Percentiles rank a stretch among this genome's conserved stretches.
phyloP scores from a whole-genome alignment of 352 stramenopile species.

The Phytophthora pinifolia region DNA sequence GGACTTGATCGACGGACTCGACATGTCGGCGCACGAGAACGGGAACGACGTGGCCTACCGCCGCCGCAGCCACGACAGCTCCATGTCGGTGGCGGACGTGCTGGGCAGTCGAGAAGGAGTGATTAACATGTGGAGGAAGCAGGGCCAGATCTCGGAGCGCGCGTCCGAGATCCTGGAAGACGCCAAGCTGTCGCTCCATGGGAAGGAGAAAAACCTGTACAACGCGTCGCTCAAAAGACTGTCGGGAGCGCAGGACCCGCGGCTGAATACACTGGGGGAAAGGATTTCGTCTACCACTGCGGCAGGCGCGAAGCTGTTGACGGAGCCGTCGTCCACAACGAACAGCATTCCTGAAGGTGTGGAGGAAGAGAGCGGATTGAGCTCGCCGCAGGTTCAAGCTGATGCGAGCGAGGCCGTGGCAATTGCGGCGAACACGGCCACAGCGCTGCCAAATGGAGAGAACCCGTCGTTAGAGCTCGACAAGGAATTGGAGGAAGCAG shows the following conservation, averaged over 20 bases:
- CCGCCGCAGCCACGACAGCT: constrained; percentile 32
- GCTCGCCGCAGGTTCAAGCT: constrained; percentile 9
- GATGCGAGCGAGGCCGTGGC: constrained; percentile 1
- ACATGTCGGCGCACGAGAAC: constrained; percentile 31
- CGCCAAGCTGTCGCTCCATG: constrained; percentile 72
- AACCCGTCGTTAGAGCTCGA: constrained; percentile 27
- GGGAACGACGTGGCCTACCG: constrained; percentile 28
- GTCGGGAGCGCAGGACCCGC: constrained; percentile 66
- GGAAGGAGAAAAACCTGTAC: constrained; percentile 85
- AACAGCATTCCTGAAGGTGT: constrained; percentile 30
- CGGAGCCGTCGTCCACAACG: constrained; percentile 31
- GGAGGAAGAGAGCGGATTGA: constrained; percentile 13
- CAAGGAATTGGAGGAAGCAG: constrained; percentile 18
- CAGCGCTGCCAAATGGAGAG: constrained; percentile 20
- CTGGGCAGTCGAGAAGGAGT: constrained; percentile 55
- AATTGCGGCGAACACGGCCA: background rate
- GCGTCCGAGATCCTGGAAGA: constrained; percentile 85
- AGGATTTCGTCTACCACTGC: constrained; percentile 40
- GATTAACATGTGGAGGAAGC: constrained; percentile 82
- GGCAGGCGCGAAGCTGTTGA: constrained; percentile 12
- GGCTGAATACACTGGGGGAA: constrained; percentile 67
- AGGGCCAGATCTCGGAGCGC: constrained; percentile 79
- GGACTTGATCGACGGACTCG: constrained; percentile 50
- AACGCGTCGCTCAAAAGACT: constrained; percentile 53
- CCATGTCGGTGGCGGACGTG: constrained; percentile 19